Evolutionary conservation across 1,139 yeast genomes (phyloP), one percentile per base, ranked within the genome.

Genomic region (Tardiomyces blankii): DNA sequence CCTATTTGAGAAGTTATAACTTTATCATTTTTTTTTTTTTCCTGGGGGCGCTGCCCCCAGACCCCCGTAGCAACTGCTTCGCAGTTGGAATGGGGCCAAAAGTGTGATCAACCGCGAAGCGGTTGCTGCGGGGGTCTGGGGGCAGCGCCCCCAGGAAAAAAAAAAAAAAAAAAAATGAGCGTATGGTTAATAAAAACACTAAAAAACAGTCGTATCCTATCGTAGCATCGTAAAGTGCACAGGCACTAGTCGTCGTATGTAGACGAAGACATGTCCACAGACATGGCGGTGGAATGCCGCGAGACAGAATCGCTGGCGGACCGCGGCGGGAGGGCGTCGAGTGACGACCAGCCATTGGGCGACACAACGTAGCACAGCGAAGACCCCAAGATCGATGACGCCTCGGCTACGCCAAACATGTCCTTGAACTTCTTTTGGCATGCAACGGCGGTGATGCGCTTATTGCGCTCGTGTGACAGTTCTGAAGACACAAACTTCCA

Each of bases 401-500:
- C 55, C 43, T 67, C 71, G 6, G 71, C 69, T 3, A 64, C 63
- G 2, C 71, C 70, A 56, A 69, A 69, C 59, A 69, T 49, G 42
- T 67, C 72, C 46, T 65, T 64, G 46, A 67, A 67, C 54, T 69
- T 69, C 48, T 63, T 66, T 41, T 60, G 62, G 50, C 73, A 69
- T 0, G 73, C 70, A 6, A 62, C 50, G 2, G 68, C 59, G 1
- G 74, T 68, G 18, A 70, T 66, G 23, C 73, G 57, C 49, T 66
- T 54, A 41, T 59, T 51, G 7, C 61, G 59, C 21, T 54, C 55
- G 23, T 53, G 49, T 9, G 64, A 56, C 25, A 66, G 48, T 43
- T 56, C 60, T 11, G 61, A 59, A 33, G 73, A 64, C 42, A 69
- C 59, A 50, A 59, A 68, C 50, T 65, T 64, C 74, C 74, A 69